phyloP scores from a whole-genome alignment of 352 stramenopile species.

The Pythium monospermum region DNA sequence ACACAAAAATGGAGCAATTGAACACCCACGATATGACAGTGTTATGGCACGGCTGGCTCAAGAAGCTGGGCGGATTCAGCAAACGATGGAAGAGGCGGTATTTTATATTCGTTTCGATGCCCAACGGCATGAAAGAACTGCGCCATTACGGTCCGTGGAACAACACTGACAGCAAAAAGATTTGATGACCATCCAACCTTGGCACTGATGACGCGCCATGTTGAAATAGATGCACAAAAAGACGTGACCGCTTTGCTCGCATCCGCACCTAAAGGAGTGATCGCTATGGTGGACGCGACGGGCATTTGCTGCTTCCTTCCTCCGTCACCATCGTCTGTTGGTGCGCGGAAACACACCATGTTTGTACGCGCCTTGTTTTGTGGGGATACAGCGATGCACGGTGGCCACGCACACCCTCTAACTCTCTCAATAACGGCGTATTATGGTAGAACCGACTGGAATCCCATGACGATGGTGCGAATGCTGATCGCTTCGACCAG shows the following conservation, averaged over 20 bases:
- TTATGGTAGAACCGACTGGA: conserved; percentile 46
- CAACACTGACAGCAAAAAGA: too few relatives aligned
- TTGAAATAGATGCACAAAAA: conserved; percentile 39
- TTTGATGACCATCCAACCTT: too few relatives aligned
- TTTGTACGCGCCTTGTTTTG: conserved; percentile 39
- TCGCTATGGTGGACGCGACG: conserved; percentile 61
- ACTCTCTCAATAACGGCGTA: background rate
- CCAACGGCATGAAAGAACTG: conserved; percentile 66
- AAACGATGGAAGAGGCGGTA: conserved; percentile 76
- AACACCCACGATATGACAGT: conserved; percentile 55
- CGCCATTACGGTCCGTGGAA: conserved; percentile 69
- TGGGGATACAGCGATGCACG: too few relatives aligned
- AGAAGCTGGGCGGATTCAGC: conserved; percentile 80
- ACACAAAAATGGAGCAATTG: conserved; percentile 17
- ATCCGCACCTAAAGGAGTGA: conserved; percentile 68
- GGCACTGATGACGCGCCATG: background rate
- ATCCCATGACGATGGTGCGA: conserved; percentile 34
- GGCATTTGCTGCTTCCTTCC: conserved; percentile 74
- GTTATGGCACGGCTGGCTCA: conserved; percentile 82
- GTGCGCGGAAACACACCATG: conserved; percentile 40
- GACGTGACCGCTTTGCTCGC: conserved; percentile 52
- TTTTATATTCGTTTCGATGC: conserved; percentile 69
- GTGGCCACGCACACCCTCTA: background rate
- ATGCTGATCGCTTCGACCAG: conserved; percentile 55
- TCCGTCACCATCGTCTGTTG: conserved; percentile 25